Evolutionary conservation across 495 filamentous ascomycete species (phyloP), one percentile per base, ranked within the genome.

Genomic region (Parathielavia appendiculata): DNA sequence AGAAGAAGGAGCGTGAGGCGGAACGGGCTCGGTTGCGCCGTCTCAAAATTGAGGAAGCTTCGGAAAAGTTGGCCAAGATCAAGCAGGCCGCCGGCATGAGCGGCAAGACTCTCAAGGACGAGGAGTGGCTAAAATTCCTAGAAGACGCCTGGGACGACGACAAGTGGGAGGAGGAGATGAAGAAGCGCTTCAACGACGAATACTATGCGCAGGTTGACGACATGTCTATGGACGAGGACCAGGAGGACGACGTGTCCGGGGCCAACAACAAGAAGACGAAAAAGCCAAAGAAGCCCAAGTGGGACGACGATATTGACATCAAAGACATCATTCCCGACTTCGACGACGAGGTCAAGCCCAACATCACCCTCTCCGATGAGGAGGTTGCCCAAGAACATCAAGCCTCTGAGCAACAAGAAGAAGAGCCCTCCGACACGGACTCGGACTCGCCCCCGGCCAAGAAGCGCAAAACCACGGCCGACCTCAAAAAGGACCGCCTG

Each of bases 271-370:
- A 62, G 34, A 76, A 75, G 60, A 81, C 79, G 62, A 84, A 81
- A 58, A 84, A 82, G 58, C 72, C 82, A 17, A 93, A 90, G 78
- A 98, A 98, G 78, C 93, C 93, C 19, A 89, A 85, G 55, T 98
- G 91, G 89, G 88, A 95, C 58, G 90, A 96, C 63, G 93, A 98
- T 65, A 96, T 97, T 65, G 91, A 96, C 65, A 97, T 97, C 74
- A 87, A 85, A 30, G 92, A 98, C 69, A 73, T 98, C 32, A 73
- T 96, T 40, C 91, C 91, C 2, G 90, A 93, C 57, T 97, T 95
- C 66, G 82, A 89, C 14, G 84, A 85, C 34, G 76, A 77, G 20
- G 69, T 75, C 11, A 79, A 77, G 13, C 82, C 84, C 22, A 67
- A 71, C 0, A 70, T 86, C 47, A 74, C 76, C 1, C 71, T 85